Evolutionary conservation across 345 rosid genomes (phyloP), one percentile per base, ranked within the genome.

Genomic region (Syzygium aromaticum): DNA sequence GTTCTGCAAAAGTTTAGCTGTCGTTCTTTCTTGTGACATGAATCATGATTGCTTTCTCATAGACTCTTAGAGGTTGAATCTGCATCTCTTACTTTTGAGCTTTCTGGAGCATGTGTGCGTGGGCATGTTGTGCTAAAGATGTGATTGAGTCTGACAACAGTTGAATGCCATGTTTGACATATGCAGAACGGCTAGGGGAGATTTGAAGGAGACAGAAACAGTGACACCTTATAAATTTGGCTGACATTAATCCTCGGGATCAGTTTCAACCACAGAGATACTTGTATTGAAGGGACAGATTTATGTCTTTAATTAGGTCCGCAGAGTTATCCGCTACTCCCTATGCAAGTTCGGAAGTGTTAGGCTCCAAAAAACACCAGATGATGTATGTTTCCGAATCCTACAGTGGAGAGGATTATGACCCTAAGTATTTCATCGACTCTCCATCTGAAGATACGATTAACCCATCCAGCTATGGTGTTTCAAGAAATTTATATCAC

Each of bases 341-440:
- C 1, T 73, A 33, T 38, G 49, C 49, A 73, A 73, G 27, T 73
- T 73, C 27, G 1, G 86, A 54, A 28, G 54, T 84, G 86, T 84
- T 84, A 43, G 61, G 90, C 86, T 90, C 94, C 84, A 95, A 93
- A 85, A 94, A 92, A 85, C 94, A 80, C 84, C 95, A 90, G 89
- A 91, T 91, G 87, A 88, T 91, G 85, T 97, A 90, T 85, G 86
- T 90, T 64, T 86, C 93, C 13, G 94, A 93, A 92, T 93, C 97
- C 86, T 94, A 91, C 92, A 90, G 91, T 52, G 88, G 89, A 51
- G 96, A 96, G 92, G 94, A 93, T 90, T 95, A 94, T n/a, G 98
- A 95, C 46, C 88, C 88, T 88, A 95, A 95, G 91, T 96, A 94
- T 90, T 93, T 97, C 89, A 90, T 93, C 19, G 96, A 93, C 83